These are phyloP conservation scores for Ascochyta rabiei DNA, from an alignment of 2,329 filamentous ascomycete species.

Conservation along the genomic window DNA sequence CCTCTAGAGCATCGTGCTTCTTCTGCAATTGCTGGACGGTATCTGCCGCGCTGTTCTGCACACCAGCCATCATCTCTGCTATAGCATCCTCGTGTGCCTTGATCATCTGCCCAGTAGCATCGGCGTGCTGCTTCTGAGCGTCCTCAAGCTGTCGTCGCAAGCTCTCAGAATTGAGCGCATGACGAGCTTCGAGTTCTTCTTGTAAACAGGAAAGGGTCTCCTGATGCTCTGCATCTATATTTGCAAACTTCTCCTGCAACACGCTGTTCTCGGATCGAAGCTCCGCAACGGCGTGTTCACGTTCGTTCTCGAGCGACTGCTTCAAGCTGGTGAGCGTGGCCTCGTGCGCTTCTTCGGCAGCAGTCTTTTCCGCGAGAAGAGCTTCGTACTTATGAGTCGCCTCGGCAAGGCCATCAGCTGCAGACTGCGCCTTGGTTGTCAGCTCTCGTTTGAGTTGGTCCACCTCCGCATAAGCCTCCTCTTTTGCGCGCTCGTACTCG, in stretches of 20 bases:
- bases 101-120: slow-evolving; percentile 39
- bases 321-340: slow-evolving; percentile 33
- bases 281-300: slow-evolving; percentile 30
- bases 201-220: slow-evolving; percentile 40
- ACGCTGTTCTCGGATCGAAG: slow-evolving; percentile 35
- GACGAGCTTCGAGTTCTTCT: slow-evolving; percentile 37
- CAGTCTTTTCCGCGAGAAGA: slow-evolving; percentile 27
- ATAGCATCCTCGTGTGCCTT: slow-evolving; percentile 45
- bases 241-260: slow-evolving; percentile 30
- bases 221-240: slow-evolving; percentile 38
- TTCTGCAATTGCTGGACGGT: slow-evolving; percentile 43
- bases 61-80: slow-evolving; percentile 42
- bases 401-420: slow-evolving; percentile 15
- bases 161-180: slow-evolving; percentile 33
- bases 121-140: slow-evolving; percentile 34
- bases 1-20: slow-evolving; percentile 38
- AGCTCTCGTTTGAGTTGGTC: slow-evolving; percentile 9
- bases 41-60: slow-evolving; percentile 42
- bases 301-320: slow-evolving; percentile 34
- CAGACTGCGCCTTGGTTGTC: slow-evolving; percentile 6
- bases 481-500: slow-evolving; percentile 23
- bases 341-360: slow-evolving; percentile 38
- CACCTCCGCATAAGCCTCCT: slow-evolving; percentile 9
- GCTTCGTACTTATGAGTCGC: slow-evolving; percentile 18
- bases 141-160: slow-evolving; percentile 36